Base-by-base conservation (phyloP, 345 rosid species). In the Arabidopsis arenosa region DNA sequence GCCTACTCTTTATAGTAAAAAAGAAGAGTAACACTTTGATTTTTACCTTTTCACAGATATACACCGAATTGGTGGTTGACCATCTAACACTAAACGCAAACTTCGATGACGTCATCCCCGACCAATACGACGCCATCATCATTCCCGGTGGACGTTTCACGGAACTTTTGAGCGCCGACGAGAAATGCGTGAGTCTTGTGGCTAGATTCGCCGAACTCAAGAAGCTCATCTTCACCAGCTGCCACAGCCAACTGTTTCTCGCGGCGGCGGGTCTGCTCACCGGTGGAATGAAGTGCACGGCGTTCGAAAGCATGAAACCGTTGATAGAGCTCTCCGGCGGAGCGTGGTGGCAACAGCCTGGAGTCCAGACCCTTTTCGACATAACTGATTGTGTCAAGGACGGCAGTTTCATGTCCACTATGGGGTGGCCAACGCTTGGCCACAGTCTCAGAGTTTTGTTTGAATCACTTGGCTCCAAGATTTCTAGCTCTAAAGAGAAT, bases 391-490 rank as follows among this genome's bases (percentile, higher is more conserved):
- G 88, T 51, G 72, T 84, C 9, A 76, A 47, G 41, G 88, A 86
- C 53, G 85, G 73, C 0, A 86, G 74, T 30, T 73, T 83, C 32
- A 13, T 86, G 3, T 84, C 84, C 12, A 77, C 88, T 0, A 11
- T 86, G 13, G 90, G 88, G n/a, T 86, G 88, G 88, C 86, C 85
- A 0, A 82, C 81, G 9, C 85, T 83, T 67, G 83, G 62, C 13
- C 68, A 83, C 48, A 81, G 68, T 47, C 79, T 86, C 9, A 78
- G 28, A 30, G 66, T 83, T 56, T 49, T 84, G 64, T 47, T 86
- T 0, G 77, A 84, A 18, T 81, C 90, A 49, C 60, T 86, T 73
- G 88, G 88, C 54, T 81, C 69, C 26, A 75, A 62, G 61, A 63
- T 84, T 54, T 71, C 66, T 14, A 43, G 58, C 36, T 23, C 82